phyloP scores from a whole-genome alignment of 768 basidiomycete genomes.

The Suillus placidus region DNA sequence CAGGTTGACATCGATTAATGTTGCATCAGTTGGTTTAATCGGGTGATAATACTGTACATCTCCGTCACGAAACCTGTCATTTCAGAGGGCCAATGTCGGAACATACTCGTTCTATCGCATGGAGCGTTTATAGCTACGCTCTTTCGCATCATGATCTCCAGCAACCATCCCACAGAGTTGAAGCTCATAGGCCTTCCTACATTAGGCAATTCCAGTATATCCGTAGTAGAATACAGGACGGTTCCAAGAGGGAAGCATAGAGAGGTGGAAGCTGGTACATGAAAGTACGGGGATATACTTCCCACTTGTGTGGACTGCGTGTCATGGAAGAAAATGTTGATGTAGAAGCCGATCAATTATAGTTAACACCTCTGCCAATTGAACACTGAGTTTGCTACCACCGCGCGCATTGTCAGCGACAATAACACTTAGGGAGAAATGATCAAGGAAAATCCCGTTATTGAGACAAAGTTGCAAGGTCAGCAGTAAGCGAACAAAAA shows the following conservation, averaged over 20 bases:
- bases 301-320: slow-evolving; percentile 48
- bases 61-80: slow-evolving; percentile 21
- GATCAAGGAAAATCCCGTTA: neutral
- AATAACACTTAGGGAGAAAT: neutral
- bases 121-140: slow-evolving; percentile 64
- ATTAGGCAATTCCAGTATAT: slow-evolving; percentile 30
- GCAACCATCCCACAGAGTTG: slow-evolving; percentile 38
- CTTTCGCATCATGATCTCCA: slow-evolving; percentile 48
- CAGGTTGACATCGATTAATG: slow-evolving; percentile 25
- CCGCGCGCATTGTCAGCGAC: neutral
- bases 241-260: slow-evolving; percentile 30
- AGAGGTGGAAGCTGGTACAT: slow-evolving; percentile 40
- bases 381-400: neutral
- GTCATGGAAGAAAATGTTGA: slow-evolving; percentile 57
- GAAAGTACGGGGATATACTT: slow-evolving; percentile 56
- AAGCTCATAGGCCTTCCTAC: slow-evolving; percentile 14
- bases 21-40: slow-evolving; percentile 17
- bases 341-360: slow-evolving; percentile 19
- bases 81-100: slow-evolving; percentile 32
- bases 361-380: neutral
- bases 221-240: slow-evolving; percentile 12
- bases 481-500: neutral
- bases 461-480: neutral
- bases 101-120: slow-evolving; percentile 66
- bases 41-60: slow-evolving; percentile 40